Evolutionary conservation across 2,329 filamentous ascomycete species (phyloP).

Genomic region (Epicoccum nigrum): DNA sequence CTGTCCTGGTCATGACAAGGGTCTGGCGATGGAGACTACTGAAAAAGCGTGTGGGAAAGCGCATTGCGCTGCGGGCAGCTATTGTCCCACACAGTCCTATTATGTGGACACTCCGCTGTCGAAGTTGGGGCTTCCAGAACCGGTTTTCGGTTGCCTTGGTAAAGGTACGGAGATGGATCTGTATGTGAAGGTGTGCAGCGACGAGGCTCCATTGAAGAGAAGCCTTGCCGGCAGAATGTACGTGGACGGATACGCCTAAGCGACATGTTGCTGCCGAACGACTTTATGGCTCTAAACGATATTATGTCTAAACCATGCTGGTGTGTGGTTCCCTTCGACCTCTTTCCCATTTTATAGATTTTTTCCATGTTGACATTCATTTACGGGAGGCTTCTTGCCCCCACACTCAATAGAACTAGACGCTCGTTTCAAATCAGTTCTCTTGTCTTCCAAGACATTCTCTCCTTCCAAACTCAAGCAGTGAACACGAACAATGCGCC

Average conservation of each 20-base stretch:
- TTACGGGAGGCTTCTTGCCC: background rate
- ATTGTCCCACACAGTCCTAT: constrained; percentile 35
- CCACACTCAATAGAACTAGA: too few relatives aligned
- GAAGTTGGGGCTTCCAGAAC: constrained; percentile 32
- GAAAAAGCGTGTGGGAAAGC: constrained; percentile 20
- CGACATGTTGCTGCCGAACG: too few relatives aligned
- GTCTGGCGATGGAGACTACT: constrained; percentile 26
- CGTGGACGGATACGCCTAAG: constrained; percentile 7
- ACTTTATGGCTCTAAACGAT: too few relatives aligned
- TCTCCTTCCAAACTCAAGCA: background rate
- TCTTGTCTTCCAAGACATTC: too few relatives aligned
- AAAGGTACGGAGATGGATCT: constrained; percentile 27
- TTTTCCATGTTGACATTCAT: background rate
- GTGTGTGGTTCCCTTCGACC: too few relatives aligned
- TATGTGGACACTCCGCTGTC: constrained; percentile 30
- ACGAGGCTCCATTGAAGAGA: constrained; percentile 26
- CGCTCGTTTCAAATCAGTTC: too few relatives aligned
- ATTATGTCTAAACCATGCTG: too few relatives aligned
- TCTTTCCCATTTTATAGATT: background rate
- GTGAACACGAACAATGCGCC: background rate
- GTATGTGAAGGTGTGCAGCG: constrained; percentile 31
- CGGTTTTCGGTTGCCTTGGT: constrained; percentile 29
- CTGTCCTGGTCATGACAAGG: constrained; percentile 33
- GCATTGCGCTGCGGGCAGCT: constrained; percentile 26
- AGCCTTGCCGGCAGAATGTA: constrained; percentile 29